Conservation (phyloP, 2,329 filamentous ascomycete genomes). For the Fusarium virguliforme region DNA sequence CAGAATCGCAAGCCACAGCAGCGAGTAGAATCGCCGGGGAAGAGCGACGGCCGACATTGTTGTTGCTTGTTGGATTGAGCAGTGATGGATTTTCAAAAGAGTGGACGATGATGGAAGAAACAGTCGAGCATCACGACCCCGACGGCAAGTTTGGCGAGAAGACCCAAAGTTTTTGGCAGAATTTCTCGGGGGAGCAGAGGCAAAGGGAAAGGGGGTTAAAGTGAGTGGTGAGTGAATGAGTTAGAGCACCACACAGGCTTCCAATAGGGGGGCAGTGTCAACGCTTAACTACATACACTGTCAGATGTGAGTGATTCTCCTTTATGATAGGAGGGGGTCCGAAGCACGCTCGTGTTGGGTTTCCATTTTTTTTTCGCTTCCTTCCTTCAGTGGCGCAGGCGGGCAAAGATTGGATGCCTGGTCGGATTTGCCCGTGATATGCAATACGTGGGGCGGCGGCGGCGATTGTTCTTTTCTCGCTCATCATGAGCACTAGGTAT, state of each 20-base stretch:
- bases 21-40: conserved; percentile 44
- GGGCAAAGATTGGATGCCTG: too few relatives aligned
- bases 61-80: conserved; percentile 1
- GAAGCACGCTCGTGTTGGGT: background rate
- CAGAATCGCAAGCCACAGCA: conserved; percentile 42
- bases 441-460: conserved; percentile 1
- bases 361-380: conserved; percentile 5
- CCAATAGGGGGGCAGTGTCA: conserved; percentile 9
- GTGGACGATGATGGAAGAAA: conserved; percentile 21
- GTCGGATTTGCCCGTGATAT: background rate
- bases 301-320: background rate
- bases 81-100: conserved; percentile 11
- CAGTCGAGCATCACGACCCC: conserved; percentile 22
- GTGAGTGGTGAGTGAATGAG: too few relatives aligned
- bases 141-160: conserved; percentile 10
- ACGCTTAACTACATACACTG: conserved; percentile 16
- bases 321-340: background rate
- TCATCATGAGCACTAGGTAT: background rate
- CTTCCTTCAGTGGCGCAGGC: background rate
- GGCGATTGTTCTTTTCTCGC: conserved; percentile 1
- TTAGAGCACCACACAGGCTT: background rate
- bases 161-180: conserved; percentile 20
- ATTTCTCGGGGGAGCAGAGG: background rate
- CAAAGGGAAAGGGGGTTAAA: conserved; percentile 11
- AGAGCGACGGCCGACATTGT: conserved; percentile 43